These are phyloP conservation scores for Jamesozyma gamospora DNA, from an alignment of 805 yeast species.

Conservation along the genomic window DNA sequence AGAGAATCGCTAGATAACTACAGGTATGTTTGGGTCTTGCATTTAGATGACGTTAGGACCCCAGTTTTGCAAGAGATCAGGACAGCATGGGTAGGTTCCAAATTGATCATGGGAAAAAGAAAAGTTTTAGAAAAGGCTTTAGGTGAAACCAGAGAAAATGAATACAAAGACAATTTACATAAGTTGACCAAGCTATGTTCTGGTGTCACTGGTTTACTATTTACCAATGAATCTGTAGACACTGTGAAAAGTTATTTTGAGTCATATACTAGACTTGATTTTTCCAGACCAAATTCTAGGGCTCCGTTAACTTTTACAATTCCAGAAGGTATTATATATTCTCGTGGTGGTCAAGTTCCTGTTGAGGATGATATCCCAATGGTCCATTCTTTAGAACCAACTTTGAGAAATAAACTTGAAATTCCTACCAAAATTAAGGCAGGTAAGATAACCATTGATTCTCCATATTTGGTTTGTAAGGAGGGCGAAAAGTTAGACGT, in stretches of 20 bases:
- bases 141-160: constrained; percentile 81
- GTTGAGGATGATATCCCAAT: constrained; percentile 90
- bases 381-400: constrained; percentile 92
- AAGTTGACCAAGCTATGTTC: constrained; percentile 50
- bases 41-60: constrained; percentile 87
- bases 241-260: constrained; percentile 85
- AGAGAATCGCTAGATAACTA: constrained; percentile 69
- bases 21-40: constrained; percentile 75
- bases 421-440: constrained; percentile 83
- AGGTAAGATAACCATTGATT: constrained; percentile 74
- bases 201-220: constrained; percentile 81
- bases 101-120: constrained; percentile 82
- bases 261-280: constrained; percentile 70
- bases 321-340: constrained; percentile 85
- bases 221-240: constrained; percentile 81
- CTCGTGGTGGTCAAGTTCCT: constrained; percentile 90
- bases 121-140: constrained; percentile 88
- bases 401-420: constrained; percentile 78
- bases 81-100: constrained; percentile 86
- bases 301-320: constrained; percentile 77
- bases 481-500: constrained; percentile 78
- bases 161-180: constrained; percentile 76
- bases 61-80: constrained; percentile 91
- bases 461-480: constrained; percentile 70
- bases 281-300: constrained; percentile 77